Conservation (phyloP, 208 protist species). For the Trypanosoma congolense region DNA sequence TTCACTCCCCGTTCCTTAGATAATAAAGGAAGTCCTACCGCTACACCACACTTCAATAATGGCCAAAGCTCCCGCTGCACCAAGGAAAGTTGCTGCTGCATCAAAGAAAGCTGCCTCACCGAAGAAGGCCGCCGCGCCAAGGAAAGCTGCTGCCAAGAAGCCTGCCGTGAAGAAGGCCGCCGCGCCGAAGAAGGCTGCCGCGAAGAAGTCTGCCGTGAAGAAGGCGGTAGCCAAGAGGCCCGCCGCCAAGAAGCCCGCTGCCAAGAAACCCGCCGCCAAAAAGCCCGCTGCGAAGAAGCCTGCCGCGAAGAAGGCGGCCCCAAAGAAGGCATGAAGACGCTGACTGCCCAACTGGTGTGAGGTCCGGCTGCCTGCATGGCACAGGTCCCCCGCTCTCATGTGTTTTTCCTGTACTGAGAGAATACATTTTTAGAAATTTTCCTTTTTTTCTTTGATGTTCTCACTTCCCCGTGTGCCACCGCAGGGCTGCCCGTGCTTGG, state of each 20-base stretch:
- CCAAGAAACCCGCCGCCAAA: conserved; percentile 20
- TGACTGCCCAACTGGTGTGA: background rate
- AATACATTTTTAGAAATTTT: too few relatives aligned
- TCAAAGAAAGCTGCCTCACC: background rate
- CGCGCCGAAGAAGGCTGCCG: conserved; percentile 25
- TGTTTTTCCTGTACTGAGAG: too few relatives aligned
- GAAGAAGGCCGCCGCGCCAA: conserved; percentile 3
- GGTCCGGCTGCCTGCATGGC: background rate
- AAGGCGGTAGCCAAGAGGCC: conserved; percentile 18
- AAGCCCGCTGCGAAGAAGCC: conserved; percentile 22
- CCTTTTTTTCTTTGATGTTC: too few relatives aligned
- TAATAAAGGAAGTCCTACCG: too few relatives aligned
- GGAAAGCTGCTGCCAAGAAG: conserved; percentile 29
- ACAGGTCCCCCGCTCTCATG: background rate
- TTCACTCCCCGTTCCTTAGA: too few relatives aligned
- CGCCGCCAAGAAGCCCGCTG: conserved; percentile 17
- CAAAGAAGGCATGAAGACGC: conserved; percentile 15
- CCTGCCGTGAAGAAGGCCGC: conserved; percentile 20
- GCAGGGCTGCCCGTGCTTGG: too few relatives aligned
- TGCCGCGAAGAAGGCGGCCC: conserved; percentile 13
- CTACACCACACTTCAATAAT: too few relatives aligned
- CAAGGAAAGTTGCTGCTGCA: conserved; percentile 9
- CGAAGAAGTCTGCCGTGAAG: conserved; percentile 28
- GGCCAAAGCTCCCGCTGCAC: conserved; percentile 14
- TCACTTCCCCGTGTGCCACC: too few relatives aligned